These are phyloP conservation scores for Dimocarpus longan DNA, from an alignment of 345 rosid species.

Conservation along the genomic window DNA sequence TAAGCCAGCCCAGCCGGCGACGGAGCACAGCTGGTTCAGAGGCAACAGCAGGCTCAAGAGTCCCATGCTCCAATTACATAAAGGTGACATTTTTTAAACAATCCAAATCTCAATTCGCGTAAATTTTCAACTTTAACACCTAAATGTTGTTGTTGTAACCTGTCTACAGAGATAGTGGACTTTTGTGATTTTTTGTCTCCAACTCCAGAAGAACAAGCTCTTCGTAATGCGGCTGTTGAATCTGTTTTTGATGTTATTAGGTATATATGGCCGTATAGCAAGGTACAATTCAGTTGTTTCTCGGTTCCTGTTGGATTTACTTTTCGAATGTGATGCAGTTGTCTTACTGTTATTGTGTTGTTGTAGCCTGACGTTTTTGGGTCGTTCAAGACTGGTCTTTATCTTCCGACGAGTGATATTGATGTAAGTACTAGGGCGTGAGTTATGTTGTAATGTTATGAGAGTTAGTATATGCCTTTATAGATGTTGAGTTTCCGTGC, in stretches of 20 bases:
- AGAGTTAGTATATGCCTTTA: background rate
- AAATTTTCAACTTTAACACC: background rate
- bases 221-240: conserved; percentile 60
- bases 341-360: conserved; percentile 18
- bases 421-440: conserved; percentile 60
- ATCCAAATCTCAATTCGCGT: background rate
- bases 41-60: conserved; percentile 68
- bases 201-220: conserved; percentile 69
- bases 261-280: conserved; percentile 91
- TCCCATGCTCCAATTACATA: conserved; percentile 93
- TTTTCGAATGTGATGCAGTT: background rate
- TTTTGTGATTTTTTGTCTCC: conserved; percentile 84
- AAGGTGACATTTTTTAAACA: conserved; percentile 45
- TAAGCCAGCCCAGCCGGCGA: conserved; percentile 30
- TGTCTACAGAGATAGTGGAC: conserved; percentile 77
- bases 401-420: conserved; percentile 93
- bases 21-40: conserved; percentile 75
- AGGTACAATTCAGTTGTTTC: conserved; percentile 38
- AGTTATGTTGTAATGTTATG: background rate
- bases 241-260: conserved; percentile 66
- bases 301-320: background rate
- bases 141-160: conserved; percentile 5
- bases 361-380: conserved; percentile 86
- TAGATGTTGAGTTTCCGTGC: background rate
- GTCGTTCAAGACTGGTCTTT: conserved; percentile 82